Evolutionary conservation across 1,284 basidiomycete genomes (phyloP).

Genomic region (Fistulinella cinereoalba): DNA sequence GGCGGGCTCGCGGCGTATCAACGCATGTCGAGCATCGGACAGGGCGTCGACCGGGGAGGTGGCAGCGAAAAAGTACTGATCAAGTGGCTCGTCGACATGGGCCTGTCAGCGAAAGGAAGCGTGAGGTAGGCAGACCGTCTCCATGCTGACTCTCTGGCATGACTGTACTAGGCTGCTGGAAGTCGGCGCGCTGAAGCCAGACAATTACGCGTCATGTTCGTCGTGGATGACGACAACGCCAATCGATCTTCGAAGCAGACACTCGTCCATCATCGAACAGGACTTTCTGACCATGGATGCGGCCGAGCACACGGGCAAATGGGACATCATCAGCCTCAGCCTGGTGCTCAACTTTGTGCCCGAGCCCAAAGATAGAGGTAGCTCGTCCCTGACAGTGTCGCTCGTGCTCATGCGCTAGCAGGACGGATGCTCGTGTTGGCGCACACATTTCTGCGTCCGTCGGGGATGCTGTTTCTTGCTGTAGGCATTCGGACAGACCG

Average conservation of each 20-base stretch:
- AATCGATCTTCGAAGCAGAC: constrained; percentile 79
- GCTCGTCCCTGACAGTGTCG: constrained; percentile 6
- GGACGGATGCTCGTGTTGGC: constrained; percentile 74
- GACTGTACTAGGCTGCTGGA: constrained; percentile 65
- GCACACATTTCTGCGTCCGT: constrained; percentile 54
- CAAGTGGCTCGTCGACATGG: constrained; percentile 64
- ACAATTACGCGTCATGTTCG: constrained; percentile 68
- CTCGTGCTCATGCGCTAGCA: constrained; percentile 30
- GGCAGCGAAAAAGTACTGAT: constrained; percentile 81
- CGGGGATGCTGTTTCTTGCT: constrained; percentile 70
- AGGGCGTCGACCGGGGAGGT: constrained; percentile 76
- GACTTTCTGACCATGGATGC: constrained; percentile 71
- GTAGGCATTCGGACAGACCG: constrained; percentile 39
- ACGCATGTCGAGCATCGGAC: constrained; percentile 75
- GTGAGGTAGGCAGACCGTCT: constrained; percentile 39
- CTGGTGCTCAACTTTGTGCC: constrained; percentile 87
- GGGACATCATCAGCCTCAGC: constrained; percentile 81
- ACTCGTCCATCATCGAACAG: constrained; percentile 75
- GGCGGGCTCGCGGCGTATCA: constrained; percentile 82
- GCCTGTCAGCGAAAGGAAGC: constrained; percentile 35
- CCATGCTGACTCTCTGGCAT: background rate
- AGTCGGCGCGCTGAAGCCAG: constrained; percentile 80
- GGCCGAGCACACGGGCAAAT: constrained; percentile 47
- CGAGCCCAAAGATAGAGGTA: constrained; percentile 72
- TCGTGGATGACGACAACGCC: constrained; percentile 72